Percentiles rank a stretch among this genome's conserved stretches.
These are phyloP conservation scores for Akebia trifoliata DNA, from an alignment of 164 flowering plant species.

Conservation along the genomic window DNA sequence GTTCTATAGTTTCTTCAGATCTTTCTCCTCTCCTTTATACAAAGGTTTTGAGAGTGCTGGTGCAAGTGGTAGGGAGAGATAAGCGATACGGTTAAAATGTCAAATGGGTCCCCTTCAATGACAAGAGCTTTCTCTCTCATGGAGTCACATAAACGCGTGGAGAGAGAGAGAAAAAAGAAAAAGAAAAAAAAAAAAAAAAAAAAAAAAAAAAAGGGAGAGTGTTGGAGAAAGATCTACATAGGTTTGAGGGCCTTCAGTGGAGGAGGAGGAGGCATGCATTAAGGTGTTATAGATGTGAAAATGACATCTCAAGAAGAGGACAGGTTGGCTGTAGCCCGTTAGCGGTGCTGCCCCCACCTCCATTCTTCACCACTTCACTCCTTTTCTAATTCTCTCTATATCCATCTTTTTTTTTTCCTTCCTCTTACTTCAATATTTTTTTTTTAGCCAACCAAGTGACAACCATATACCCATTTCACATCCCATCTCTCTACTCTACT, in stretches of 20 bases:
- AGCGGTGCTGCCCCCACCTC: slow-evolving; percentile 37
- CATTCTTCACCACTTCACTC: neutral
- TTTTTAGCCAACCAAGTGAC: too few relatives aligned
- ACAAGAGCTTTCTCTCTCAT: neutral
- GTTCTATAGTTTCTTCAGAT: neutral
- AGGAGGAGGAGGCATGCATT: slow-evolving; percentile 19
- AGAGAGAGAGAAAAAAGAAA: neutral
- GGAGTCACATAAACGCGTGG: neutral
- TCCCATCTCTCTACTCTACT: neutral
- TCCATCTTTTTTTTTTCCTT: neutral
- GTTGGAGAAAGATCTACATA: slow-evolving; percentile 45
- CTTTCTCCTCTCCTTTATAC: slow-evolving; percentile 9
- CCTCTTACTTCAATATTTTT: too few relatives aligned
- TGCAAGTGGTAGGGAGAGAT: slow-evolving; percentile 23
- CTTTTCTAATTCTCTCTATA: neutral
- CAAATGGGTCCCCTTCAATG: slow-evolving; percentile 2
- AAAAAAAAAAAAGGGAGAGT: neutral
- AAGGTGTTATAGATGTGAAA: slow-evolving; percentile 48
- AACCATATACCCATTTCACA: neutral
- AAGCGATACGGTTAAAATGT: slow-evolving; percentile 19
- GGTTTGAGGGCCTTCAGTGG: slow-evolving; percentile 42
- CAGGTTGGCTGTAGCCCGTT: slow-evolving; percentile 50
- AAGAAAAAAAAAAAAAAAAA: slow-evolving; percentile 4
- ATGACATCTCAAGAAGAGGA: slow-evolving; percentile 44
- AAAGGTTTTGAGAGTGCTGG: slow-evolving; percentile 1